Conservation (phyloP, 1,139 yeast genomes). For the Taiozyma sp. region DNA sequence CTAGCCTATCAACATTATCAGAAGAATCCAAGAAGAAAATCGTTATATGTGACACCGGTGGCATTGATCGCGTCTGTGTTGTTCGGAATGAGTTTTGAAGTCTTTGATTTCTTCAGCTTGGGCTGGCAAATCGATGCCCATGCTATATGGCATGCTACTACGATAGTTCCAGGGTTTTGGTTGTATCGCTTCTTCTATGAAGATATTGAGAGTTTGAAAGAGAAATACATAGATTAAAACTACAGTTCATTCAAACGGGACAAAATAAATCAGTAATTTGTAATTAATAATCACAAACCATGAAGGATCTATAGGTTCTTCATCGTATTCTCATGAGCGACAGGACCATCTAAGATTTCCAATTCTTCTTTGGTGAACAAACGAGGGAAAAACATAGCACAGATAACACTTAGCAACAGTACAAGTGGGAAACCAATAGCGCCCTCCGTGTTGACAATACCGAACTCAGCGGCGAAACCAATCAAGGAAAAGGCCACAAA, state of each 20-base stretch:
- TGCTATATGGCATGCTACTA: slow-evolving; percentile 84
- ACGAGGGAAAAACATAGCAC: slow-evolving; percentile 51
- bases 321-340: slow-evolving; percentile 31
- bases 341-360: slow-evolving; percentile 49
- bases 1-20: slow-evolving; percentile 28
- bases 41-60: slow-evolving; percentile 40
- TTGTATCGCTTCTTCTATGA: slow-evolving; percentile 30
- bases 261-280: neutral
- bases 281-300: neutral
- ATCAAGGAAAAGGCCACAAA: slow-evolving; percentile 55
- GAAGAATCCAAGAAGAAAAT: slow-evolving; percentile 11
- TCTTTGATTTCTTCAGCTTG: slow-evolving; percentile 83
- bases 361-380: slow-evolving; percentile 61
- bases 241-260: neutral
- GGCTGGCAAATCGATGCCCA: slow-evolving; percentile 80
- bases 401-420: slow-evolving; percentile 61
- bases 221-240: slow-evolving; percentile 9
- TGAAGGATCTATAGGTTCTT: slow-evolving; percentile 28
- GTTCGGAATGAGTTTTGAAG: slow-evolving; percentile 78
- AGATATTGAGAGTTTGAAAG: slow-evolving; percentile 23
- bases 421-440: slow-evolving; percentile 96
- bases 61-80: slow-evolving; percentile 46
- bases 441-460: slow-evolving; percentile 78
- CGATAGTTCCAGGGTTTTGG: slow-evolving; percentile 52
- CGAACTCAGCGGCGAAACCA: slow-evolving; percentile 78